Evolutionary conservation across 2,329 filamentous ascomycete species (phyloP).

Genomic region (Sarocladium strictum): DNA sequence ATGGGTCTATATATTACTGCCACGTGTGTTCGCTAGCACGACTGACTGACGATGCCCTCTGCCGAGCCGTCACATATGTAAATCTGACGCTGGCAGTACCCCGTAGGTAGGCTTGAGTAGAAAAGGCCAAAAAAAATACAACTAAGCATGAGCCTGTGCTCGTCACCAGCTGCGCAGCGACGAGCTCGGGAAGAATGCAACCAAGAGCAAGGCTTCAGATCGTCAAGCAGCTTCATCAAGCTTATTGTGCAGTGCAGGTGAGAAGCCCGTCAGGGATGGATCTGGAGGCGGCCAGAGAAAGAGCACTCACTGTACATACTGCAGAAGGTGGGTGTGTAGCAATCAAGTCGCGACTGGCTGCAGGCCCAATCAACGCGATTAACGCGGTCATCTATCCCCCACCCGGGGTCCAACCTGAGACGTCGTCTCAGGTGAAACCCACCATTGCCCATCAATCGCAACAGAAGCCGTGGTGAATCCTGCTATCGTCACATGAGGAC

Average conservation of each 20-base stretch:
- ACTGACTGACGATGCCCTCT: too few relatives aligned
- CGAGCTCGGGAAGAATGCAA: not conserved
- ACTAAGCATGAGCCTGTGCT: too few relatives aligned
- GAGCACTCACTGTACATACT: not conserved
- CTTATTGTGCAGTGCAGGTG: not conserved
- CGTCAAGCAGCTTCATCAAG: not conserved
- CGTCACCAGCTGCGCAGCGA: not conserved
- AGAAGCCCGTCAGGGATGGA: too few relatives aligned
- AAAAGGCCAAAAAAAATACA: too few relatives aligned
- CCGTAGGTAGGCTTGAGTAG: too few relatives aligned
- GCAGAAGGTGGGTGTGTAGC: not conserved
- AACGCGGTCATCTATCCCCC: not conserved
- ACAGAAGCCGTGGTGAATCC: not conserved
- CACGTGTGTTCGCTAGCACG: slow-evolving; percentile 1
- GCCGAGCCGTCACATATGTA: too few relatives aligned
- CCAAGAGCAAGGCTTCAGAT: not conserved
- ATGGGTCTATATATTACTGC: not conserved
- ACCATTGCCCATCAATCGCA: slow-evolving; percentile 2
- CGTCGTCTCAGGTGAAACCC: slow-evolving; percentile 27
- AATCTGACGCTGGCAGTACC: too few relatives aligned
- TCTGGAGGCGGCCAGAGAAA: slow-evolving; percentile 8
- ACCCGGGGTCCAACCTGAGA: slow-evolving; percentile 24
- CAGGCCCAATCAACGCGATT: slow-evolving; percentile 11
- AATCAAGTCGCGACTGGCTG: slow-evolving; percentile 1
- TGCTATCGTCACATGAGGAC: too few relatives aligned